Conservation (phyloP, 2,329 filamentous ascomycete species). For the Claviceps capensis region DNA sequence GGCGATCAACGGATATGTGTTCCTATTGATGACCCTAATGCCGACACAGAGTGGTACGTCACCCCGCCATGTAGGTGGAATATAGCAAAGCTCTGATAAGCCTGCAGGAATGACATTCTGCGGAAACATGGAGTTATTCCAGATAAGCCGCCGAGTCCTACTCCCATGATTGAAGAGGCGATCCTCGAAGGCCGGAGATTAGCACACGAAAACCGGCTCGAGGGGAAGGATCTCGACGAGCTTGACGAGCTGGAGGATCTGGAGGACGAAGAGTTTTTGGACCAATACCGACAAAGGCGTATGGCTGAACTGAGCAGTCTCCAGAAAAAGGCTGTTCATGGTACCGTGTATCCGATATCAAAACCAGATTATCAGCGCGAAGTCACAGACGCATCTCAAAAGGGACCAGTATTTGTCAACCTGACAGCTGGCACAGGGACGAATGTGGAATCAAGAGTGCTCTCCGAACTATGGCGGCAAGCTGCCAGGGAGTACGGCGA, state of each 20-base stretch:
- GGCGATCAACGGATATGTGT: conserved; percentile 56
- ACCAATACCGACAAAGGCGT: conserved; percentile 77
- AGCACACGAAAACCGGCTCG: conserved; percentile 82
- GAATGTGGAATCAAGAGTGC: conserved; percentile 72
- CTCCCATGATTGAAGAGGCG: conserved; percentile 91
- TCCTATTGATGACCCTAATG: conserved; percentile 87
- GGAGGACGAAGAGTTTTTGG: conserved; percentile 85
- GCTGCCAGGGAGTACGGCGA: conserved; percentile 79
- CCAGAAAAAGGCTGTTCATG: conserved; percentile 65
- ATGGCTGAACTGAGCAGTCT: conserved; percentile 68
- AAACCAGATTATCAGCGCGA: conserved; percentile 88
- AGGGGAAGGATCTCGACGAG: conserved; percentile 90
- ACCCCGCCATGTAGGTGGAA: conserved; percentile 11
- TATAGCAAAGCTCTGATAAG: conserved; percentile 11
- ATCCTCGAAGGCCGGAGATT: conserved; percentile 69
- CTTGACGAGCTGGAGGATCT: conserved; percentile 88
- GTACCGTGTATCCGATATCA: conserved; percentile 82
- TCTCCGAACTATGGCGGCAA: conserved; percentile 76
- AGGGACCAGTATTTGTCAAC: conserved; percentile 59
- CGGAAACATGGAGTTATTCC: conserved; percentile 93
- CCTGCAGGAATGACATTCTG: conserved; percentile 84
- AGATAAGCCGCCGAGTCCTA: conserved; percentile 93
- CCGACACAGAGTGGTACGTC: conserved; percentile 86
- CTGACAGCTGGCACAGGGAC: conserved; percentile 64
- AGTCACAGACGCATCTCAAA: conserved; percentile 78